These are phyloP conservation scores for Trichopus zeylanicus DNA, from an alignment of 116 monocot species.

Conservation along the genomic window DNA sequence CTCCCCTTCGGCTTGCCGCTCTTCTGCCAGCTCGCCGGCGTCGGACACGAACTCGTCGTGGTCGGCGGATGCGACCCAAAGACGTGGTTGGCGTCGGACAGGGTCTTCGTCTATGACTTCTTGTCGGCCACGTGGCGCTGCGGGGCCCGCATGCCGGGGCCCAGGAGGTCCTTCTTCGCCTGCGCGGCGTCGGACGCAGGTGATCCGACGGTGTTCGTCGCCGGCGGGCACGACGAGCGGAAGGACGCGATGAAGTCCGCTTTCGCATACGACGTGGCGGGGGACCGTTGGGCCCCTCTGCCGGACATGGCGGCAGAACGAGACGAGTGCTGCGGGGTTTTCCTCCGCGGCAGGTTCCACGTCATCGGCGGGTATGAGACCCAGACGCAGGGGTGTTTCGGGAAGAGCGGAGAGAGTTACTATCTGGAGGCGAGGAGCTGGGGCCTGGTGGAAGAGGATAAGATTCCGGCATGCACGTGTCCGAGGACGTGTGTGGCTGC, in stretches of 20 bases:
- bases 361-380: conserved; percentile 54
- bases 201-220: conserved; percentile 28
- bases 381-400: conserved; percentile 34
- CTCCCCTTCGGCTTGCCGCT: too few species aligned
- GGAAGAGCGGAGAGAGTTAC: conserved; percentile 11
- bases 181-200: conserved; percentile 29
- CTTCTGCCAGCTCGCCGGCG: conserved; percentile 25
- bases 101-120: conserved; percentile 59
- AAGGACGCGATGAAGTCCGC: conserved; percentile 67
- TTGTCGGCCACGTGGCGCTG: conserved; percentile 33
- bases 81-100: conserved; percentile 41
- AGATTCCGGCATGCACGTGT: too few species aligned
- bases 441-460: too few species aligned
- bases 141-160: conserved; percentile 51
- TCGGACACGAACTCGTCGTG: conserved; percentile 30
- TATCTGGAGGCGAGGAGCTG: too few species aligned
- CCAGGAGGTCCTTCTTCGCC: conserved; percentile 65
- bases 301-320: conserved; percentile 60
- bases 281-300: conserved; percentile 45
- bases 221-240: conserved; percentile 81
- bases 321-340: conserved; percentile 54
- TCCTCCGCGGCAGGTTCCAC: conserved; percentile 26
- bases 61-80: conserved; percentile 71
- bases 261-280: conserved; percentile 47
- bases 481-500: too few species aligned